phyloP scores from a whole-genome alignment of 2,329 filamentous ascomycete species.

The Proliferodiscus dingleyae region DNA sequence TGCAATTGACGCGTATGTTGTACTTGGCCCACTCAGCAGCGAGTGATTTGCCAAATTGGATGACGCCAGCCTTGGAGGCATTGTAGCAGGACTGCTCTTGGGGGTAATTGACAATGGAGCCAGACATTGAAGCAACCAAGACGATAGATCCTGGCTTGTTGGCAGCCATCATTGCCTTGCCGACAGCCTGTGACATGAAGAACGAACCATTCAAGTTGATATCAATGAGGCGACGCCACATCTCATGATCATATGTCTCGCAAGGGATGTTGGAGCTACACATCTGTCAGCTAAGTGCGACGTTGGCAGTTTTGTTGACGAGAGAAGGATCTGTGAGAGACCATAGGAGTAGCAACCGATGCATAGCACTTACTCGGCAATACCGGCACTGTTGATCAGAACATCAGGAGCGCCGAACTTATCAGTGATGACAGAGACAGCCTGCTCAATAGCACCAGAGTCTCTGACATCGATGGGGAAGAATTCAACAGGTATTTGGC shows the following conservation, averaged over 20 bases:
- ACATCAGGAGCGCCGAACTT: constrained; percentile 67
- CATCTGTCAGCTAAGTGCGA: constrained; percentile 7
- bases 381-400: constrained; percentile 75
- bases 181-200: constrained; percentile 69
- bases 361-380: constrained; percentile 55
- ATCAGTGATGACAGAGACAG: constrained; percentile 60
- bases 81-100: constrained; percentile 83
- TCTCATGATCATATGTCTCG: constrained; percentile 69
- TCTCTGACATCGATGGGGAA: constrained; percentile 77
- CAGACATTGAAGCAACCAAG: constrained; percentile 76
- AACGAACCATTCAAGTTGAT: constrained; percentile 80
- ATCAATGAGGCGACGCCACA: constrained; percentile 74
- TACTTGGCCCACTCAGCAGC: constrained; percentile 82
- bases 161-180: constrained; percentile 67
- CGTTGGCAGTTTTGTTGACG: background rate
- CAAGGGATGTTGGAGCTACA: constrained; percentile 71
- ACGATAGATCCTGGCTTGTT: constrained; percentile 68
- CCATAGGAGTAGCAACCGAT: too few species aligned
- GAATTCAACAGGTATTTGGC: constrained; percentile 61
- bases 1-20: constrained; percentile 76
- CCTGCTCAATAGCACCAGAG: constrained; percentile 62
- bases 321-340: too few species aligned
- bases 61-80: constrained; percentile 74
- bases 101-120: constrained; percentile 79
- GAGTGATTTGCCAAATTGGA: constrained; percentile 74